Conservation (phyloP, 257 asterid species). For the Fraxinus americana region DNA sequence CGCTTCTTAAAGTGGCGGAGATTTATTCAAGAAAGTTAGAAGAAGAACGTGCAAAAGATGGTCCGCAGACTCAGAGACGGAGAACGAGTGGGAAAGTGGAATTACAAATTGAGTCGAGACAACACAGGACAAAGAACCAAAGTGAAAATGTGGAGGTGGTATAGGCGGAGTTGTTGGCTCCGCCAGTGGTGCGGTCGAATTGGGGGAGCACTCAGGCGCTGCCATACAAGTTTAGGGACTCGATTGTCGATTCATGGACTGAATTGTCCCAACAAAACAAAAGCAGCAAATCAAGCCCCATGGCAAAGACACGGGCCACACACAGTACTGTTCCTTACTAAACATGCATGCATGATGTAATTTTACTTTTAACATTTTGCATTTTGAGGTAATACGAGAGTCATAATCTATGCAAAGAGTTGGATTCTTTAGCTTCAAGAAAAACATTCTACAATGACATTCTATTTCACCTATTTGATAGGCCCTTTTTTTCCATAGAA, state of each 20-base stretch:
- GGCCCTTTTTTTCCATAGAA: no score
- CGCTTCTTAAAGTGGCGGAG: slow-evolving; percentile 36
- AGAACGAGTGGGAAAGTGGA: slow-evolving; percentile 14
- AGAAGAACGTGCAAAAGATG: neutral
- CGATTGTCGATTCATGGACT: slow-evolving; percentile 35
- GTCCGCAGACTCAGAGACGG: slow-evolving; percentile 8
- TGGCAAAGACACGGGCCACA: slow-evolving; percentile 33
- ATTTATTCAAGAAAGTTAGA: slow-evolving; percentile 28
- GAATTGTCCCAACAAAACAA: slow-evolving; percentile 31
- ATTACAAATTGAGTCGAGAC: slow-evolving; percentile 20
- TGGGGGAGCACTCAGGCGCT: slow-evolving; percentile 45
- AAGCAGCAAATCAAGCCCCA: slow-evolving; percentile 1
- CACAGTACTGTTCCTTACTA: neutral
- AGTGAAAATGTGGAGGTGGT: slow-evolving; percentile 4
- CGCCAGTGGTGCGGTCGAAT: slow-evolving; percentile 36
- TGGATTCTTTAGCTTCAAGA: no score
- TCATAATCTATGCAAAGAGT: no score
- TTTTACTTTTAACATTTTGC: no score
- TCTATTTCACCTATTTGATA: no score
- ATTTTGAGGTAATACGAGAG: no score
- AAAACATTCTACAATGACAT: no score
- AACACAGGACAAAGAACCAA: slow-evolving; percentile 12
- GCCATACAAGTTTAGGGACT: slow-evolving; percentile 44
- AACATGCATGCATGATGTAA: no score
- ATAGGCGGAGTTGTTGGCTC: slow-evolving; percentile 4